Conservation (phyloP, 148 eudicot species). For the Camellia japonica region DNA sequence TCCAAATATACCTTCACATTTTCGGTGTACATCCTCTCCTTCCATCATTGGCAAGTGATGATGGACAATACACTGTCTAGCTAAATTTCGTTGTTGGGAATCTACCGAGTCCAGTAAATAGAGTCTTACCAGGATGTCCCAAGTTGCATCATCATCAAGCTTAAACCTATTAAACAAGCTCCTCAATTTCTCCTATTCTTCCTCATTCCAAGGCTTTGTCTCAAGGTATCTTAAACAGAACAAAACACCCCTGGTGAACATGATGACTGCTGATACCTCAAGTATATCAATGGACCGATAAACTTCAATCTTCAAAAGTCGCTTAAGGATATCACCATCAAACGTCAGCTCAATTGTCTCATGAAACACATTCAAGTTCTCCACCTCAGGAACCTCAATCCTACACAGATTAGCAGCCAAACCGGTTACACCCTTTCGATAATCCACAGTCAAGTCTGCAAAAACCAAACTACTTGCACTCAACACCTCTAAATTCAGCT, state of each 20-base stretch:
- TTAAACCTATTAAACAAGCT: conserved; percentile 55
- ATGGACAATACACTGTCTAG: conserved; percentile 65
- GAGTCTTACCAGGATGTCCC: conserved; percentile 68
- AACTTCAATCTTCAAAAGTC: no score
- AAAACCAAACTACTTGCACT: conserved; percentile 55
- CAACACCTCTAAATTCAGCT: conserved; percentile 69
- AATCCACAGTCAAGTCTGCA: conserved; percentile 42
- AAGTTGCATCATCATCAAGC: conserved; percentile 41
- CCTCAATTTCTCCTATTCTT: conserved; percentile 89
- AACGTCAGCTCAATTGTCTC: conserved; percentile 91
- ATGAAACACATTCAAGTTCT: conserved; percentile 67
- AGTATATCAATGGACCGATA: no score
- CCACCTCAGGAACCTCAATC: conserved; percentile 52
- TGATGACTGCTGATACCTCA: conserved; percentile 41
- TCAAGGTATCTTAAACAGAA: conserved; percentile 84
- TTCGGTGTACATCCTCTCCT: no score
- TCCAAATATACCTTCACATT: no score
- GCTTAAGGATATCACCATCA: conserved; percentile 46
- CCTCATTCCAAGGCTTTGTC: conserved; percentile 95
- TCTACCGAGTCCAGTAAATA: conserved; percentile 33
- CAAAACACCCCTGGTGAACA: conserved; percentile 58
- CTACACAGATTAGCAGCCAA: neutral
- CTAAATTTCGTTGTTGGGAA: conserved; percentile 47
- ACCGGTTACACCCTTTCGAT: conserved; percentile 22
- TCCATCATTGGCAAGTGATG: conserved; percentile 30